Base-by-base conservation (phyloP, 1,284 basidiomycete species). In the Ustilago loliicola region DNA sequence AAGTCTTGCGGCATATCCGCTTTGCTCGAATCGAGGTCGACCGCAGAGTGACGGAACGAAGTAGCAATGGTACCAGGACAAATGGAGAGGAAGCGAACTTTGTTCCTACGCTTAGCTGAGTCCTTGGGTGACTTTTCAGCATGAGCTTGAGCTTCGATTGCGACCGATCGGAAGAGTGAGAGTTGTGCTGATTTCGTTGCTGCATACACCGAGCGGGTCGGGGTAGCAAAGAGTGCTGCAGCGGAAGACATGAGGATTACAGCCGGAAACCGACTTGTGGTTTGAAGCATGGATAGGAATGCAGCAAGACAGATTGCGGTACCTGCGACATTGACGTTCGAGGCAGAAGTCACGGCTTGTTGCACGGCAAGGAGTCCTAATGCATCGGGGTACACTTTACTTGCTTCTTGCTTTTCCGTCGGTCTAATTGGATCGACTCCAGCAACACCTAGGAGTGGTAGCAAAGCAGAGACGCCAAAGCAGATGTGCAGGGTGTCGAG, bases 391-490 rank as follows among this genome's bases (percentile, higher is more conserved):
- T 87, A 2, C 91, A 92, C 13, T 23, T 88, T 88, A 86, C 57
- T 89, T 87, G 8, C 92, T 87, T 74, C 47, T 19, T 67, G 54
- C 40, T 56, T 42, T 13, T 34, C 58, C 0, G 13, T 86, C 2
- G 69, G 86, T 19, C 85, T 85, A 15, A 88, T 80, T 25, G 88
- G 87, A 54, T 90, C 88, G 5, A 91, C 88, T 0, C 91, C 91
- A 11, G 93, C 92, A 5, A 94, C 88, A 17, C 91, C 90, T 81
- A 96, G 89, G 19, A 97, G 87, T 0, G 94, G 93, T 53, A 90
- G 90, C 1, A 95, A 89, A 2, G 94, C 92, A 1, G 93, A 94
- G 0, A 95, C 93, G 6, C 95, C 95, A 8, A 95, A 94, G 61
- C 91, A 90, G 61, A 97, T 91, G 52, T 95, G 88, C 4, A 96